Conservation (phyloP, 345 rosid species). For the Limnanthes douglasii region DNA sequence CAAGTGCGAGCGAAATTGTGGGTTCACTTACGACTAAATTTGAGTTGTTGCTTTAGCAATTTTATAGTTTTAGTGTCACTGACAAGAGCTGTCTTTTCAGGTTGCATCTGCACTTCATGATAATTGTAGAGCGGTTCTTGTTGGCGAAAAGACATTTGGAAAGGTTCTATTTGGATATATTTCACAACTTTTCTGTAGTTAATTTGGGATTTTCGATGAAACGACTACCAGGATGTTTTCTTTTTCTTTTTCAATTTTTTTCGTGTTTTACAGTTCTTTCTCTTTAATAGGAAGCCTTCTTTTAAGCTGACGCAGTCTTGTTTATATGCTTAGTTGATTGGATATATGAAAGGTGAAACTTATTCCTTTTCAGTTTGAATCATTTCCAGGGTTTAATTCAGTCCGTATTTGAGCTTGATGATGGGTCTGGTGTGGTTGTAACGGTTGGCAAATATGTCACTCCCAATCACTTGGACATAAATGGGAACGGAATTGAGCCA, state of each 20-base stretch:
- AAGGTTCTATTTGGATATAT: slow-evolving; percentile 29
- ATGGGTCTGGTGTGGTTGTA: slow-evolving; percentile 87
- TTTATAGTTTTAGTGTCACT: slow-evolving; percentile 1
- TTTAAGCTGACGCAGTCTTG: too few species aligned
- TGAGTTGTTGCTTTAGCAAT: not conserved
- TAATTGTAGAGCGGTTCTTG: slow-evolving; percentile 94
- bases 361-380: not conserved
- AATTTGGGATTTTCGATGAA: not conserved
- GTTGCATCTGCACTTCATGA: slow-evolving; percentile 98
- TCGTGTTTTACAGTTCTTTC: not conserved
- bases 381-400: slow-evolving; percentile 69
- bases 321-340: too few species aligned
- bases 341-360: too few species aligned
- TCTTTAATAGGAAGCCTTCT: not conserved
- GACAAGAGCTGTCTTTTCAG: slow-evolving; percentile 20
- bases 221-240: too few species aligned
- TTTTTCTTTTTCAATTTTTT: not conserved
- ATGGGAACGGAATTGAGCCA: slow-evolving; percentile 86
- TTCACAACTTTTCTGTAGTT: not conserved
- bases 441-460: slow-evolving; percentile 84
- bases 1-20: slow-evolving; percentile 96
- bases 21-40: slow-evolving; percentile 12
- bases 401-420: slow-evolving; percentile 75
- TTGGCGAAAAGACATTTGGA: slow-evolving; percentile 82
- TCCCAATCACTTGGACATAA: slow-evolving; percentile 78